Base-by-base conservation (phyloP, 345 rosid genomes). In the Diplotaxis tenuifolia region DNA sequence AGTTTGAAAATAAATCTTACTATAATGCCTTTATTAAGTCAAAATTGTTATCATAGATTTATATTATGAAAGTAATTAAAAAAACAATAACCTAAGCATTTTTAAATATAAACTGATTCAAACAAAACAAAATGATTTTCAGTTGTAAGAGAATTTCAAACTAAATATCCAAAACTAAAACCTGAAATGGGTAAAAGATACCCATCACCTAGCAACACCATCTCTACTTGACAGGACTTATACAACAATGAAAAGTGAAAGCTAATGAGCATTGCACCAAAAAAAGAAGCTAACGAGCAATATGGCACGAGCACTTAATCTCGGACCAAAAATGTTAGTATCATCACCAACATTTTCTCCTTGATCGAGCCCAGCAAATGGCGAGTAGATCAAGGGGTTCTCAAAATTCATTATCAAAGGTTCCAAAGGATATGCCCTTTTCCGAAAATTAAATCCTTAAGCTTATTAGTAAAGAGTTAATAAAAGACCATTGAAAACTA, bases 401-500 rank as follows among this genome's bases (percentile, higher is more conserved):
- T 55, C 20, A 68, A 12, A 52, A 28, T 53, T 62, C n/a, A 6
- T 27, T 54, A 69, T 40, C 55, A 68, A 56, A 55, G 45, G 62
- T 71, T 65, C 75, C 66, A 34, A 64, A 57, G 45, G 11, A 68
- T 54, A 54, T 75, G 59, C 75, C 59, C n/a, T 29, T 50, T 38
- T 40, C 9, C 18, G 31, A n/a, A 65, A 47, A 36, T 65, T 21
- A 55, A 23, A 23, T 10, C 7, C 14, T 36, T 47, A 52, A n/a
- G 25, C 45, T 40, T 52, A 25, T 31, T 31, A 21, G n/a, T 36
- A 32, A 53, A 36, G 40, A n/a, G n/a, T n/a, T n/a, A n/a, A n/a
- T n/a, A 36, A 68, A 70, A 45, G 57, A 69, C 47, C 73, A 59
- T 75, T 67, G 56, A 47, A 47, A 71, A 55, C 82, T 78, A 85